phyloP scores from a whole-genome alignment of 1,284 basidiomycete genomes.

The Ceratobasidium sp. region DNA sequence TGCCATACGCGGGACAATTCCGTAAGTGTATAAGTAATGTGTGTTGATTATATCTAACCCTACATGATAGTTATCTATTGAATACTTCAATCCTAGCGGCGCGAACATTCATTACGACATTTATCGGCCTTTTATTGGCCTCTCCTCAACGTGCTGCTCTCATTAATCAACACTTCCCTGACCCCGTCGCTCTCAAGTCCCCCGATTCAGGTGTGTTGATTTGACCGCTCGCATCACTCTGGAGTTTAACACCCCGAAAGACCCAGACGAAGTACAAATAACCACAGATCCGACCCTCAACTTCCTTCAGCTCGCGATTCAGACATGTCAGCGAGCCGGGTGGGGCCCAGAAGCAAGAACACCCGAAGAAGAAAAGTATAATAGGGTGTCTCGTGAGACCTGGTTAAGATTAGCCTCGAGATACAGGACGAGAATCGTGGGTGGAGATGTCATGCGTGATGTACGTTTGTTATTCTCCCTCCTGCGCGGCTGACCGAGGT shows the following conservation, averaged over 20 bases:
- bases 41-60: background rate
- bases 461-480: slow-evolving; percentile 55
- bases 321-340: slow-evolving; percentile 78
- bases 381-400: slow-evolving; percentile 64
- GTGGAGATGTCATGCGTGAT: slow-evolving; percentile 70
- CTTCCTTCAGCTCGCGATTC: slow-evolving; percentile 83
- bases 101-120: slow-evolving; percentile 78
- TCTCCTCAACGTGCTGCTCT: slow-evolving; percentile 52
- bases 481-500: slow-evolving; percentile 3
- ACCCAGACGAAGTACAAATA: slow-evolving; percentile 65
- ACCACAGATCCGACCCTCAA: slow-evolving; percentile 78
- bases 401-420: slow-evolving; percentile 68
- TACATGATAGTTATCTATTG: slow-evolving; percentile 69
- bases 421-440: slow-evolving; percentile 46
- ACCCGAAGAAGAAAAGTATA: slow-evolving; percentile 58
- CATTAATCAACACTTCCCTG: slow-evolving; percentile 54
- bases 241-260: background rate
- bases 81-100: slow-evolving; percentile 87
- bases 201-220: slow-evolving; percentile 45
- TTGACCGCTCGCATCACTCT: background rate
- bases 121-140: slow-evolving; percentile 64
- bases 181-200: slow-evolving; percentile 52
- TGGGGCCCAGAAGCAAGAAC: slow-evolving; percentile 64
- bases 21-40: slow-evolving; percentile 59
- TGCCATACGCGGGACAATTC: slow-evolving; percentile 79